Evolutionary conservation across 768 basidiomycete species (phyloP).

Genomic region (Termitomyces bulborhizus): DNA sequence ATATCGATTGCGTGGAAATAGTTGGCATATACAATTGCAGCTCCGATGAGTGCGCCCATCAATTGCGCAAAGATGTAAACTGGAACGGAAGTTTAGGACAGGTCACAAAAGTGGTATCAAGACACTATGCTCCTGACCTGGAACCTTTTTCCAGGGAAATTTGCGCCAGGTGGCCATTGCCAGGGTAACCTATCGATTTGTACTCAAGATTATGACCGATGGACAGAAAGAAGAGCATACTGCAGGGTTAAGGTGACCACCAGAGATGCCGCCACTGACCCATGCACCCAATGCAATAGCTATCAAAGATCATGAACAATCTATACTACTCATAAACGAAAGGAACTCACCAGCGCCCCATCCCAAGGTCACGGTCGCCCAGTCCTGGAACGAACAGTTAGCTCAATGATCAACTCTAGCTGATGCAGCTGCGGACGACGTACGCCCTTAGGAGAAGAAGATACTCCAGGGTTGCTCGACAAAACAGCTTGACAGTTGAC

Average conservation of each 20-base stretch:
- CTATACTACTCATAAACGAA: background rate
- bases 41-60: constrained; percentile 55
- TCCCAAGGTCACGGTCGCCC: constrained; percentile 35
- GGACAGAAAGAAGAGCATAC: constrained; percentile 12
- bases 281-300: constrained; percentile 42
- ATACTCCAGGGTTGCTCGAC: constrained; percentile 30
- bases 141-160: constrained; percentile 71
- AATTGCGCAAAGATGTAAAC: constrained; percentile 56
- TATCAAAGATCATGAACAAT: constrained; percentile 6
- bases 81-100: constrained; percentile 5
- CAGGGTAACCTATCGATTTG: constrained; percentile 43
- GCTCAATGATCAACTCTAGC: background rate
- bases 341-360: constrained; percentile 32
- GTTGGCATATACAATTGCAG: constrained; percentile 53
- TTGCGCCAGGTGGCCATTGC: constrained; percentile 53
- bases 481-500: constrained; percentile 43
- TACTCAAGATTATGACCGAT: background rate
- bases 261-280: constrained; percentile 41
- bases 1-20: constrained; percentile 64
- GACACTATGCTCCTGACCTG: constrained; percentile 21
- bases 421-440: constrained; percentile 8
- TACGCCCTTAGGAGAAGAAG: constrained; percentile 39
- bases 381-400: constrained; percentile 22
- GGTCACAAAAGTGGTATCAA: background rate
- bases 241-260: constrained; percentile 39